Percentiles rank a stretch among this genome's conserved stretches.
Conservation (phyloP, 1,284 basidiomycete genomes). For the Naganishia albida region DNA sequence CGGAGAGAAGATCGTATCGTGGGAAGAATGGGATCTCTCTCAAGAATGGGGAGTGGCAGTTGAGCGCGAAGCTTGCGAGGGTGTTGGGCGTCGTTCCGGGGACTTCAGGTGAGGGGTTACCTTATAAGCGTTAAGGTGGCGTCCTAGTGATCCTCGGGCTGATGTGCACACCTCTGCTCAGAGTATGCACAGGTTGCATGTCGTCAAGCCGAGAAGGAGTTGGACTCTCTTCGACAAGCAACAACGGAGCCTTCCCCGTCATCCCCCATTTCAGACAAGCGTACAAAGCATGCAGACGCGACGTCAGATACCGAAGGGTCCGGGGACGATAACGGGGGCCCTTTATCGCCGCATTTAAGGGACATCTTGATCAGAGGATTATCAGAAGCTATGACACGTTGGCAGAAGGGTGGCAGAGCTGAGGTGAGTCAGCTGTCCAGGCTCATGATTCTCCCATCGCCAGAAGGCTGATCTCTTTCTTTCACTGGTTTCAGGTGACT, state of each 20-base stretch:
- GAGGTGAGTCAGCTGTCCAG: neutral
- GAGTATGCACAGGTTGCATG: slow-evolving; percentile 29
- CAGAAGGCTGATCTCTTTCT: too few relatives aligned
- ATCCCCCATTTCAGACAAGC: neutral
- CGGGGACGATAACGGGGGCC: too few relatives aligned
- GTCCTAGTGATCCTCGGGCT: too few relatives aligned
- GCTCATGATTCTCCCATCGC: neutral
- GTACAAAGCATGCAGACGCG: too few relatives aligned
- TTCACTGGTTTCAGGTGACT: too few relatives aligned
- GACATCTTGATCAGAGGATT: neutral
- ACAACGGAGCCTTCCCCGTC: neutral
- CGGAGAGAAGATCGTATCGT: neutral
- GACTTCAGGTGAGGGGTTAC: slow-evolving; percentile 7
- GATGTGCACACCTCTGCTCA: slow-evolving; percentile 3
- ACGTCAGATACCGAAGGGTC: too few relatives aligned
- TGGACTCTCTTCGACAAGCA: neutral
- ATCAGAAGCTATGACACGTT: neutral
- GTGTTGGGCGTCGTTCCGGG: slow-evolving; percentile 19
- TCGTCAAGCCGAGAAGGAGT: slow-evolving; percentile 22
- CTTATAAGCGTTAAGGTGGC: too few relatives aligned
- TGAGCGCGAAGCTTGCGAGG: slow-evolving; percentile 17
- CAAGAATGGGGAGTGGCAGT: slow-evolving; percentile 12
- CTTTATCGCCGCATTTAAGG: neutral
- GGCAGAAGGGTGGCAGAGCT: neutral
- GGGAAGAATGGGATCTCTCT: slow-evolving; percentile 6